These are phyloP conservation scores for Aureobasidium sp. DNA, from an alignment of 2,329 filamentous ascomycete genomes.

Conservation along the genomic window DNA sequence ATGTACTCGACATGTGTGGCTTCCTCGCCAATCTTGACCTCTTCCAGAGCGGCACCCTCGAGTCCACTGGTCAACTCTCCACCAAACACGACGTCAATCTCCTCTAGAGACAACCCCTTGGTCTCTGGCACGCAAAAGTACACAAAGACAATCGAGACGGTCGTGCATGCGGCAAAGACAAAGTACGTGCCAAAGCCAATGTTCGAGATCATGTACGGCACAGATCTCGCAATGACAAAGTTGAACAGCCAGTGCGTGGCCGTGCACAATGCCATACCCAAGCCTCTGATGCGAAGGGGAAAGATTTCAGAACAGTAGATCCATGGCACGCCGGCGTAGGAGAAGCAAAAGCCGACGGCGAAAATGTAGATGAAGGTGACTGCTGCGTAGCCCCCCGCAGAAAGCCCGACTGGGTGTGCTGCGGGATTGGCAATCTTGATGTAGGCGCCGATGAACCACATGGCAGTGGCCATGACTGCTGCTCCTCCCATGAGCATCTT, in stretches of 20 bases:
- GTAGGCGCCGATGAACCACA: slow-evolving; percentile 33
- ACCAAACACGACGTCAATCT: slow-evolving; percentile 34
- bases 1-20: background rate
- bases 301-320: slow-evolving; percentile 41
- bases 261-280: slow-evolving; percentile 33
- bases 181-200: slow-evolving; percentile 37
- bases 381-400: slow-evolving; percentile 31
- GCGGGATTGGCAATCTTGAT: slow-evolving; percentile 29
- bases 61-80: slow-evolving; percentile 19
- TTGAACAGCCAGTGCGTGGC: slow-evolving; percentile 33
- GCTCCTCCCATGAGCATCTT: slow-evolving; percentile 34
- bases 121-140: slow-evolving; percentile 37
- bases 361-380: slow-evolving; percentile 38
- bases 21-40: slow-evolving; percentile 4
- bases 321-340: slow-evolving; percentile 37
- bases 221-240: slow-evolving; percentile 34
- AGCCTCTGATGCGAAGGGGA: slow-evolving; percentile 32
- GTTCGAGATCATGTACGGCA: slow-evolving; percentile 35
- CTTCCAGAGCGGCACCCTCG: slow-evolving; percentile 11
- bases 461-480: slow-evolving; percentile 30
- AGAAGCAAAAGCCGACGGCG: slow-evolving; percentile 33
- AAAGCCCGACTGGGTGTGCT: slow-evolving; percentile 26
- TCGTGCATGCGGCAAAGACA: slow-evolving; percentile 34
- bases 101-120: slow-evolving; percentile 32
- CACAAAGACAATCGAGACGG: slow-evolving; percentile 33